These are phyloP conservation scores for Cystobasidium onofrii DNA, from an alignment of 768 basidiomycete species.

Conservation along the genomic window DNA sequence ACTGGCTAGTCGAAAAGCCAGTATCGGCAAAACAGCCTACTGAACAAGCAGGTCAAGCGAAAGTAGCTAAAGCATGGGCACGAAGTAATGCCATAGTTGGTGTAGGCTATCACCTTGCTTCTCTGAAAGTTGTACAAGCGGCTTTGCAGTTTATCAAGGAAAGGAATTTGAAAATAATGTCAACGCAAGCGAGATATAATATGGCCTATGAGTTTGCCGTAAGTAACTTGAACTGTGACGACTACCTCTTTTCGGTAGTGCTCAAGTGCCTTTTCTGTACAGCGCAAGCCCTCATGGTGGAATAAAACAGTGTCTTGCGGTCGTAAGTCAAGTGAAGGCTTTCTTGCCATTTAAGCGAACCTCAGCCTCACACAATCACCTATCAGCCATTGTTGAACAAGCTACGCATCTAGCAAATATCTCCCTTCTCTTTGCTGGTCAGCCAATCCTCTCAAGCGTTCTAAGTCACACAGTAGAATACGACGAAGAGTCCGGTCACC, in stretches of 20 bases:
- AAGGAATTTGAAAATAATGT: slow-evolving; percentile 89
- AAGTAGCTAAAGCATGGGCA: not conserved
- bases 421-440: slow-evolving; percentile 93
- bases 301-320: slow-evolving; percentile 68
- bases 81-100: not conserved
- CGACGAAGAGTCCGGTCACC: slow-evolving; percentile 76
- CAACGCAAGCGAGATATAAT: slow-evolving; percentile 77
- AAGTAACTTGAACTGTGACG: not conserved
- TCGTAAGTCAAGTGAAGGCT: slow-evolving; percentile 14
- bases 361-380: not conserved
- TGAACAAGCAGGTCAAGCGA: not conserved
- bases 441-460: slow-evolving; percentile 64
- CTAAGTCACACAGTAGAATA: slow-evolving; percentile 81
- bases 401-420: slow-evolving; percentile 70
- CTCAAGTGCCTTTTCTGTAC: not conserved
- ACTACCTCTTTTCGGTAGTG: not conserved
- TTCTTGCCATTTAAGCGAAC: not conserved
- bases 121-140: slow-evolving; percentile 84
- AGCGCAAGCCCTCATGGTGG: slow-evolving; percentile 77
- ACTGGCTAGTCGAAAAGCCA: slow-evolving; percentile 78
- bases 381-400: slow-evolving; percentile 63
- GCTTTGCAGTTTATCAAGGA: slow-evolving; percentile 95
- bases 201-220: slow-evolving; percentile 48
- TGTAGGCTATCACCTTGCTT: slow-evolving; percentile 71
- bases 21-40: slow-evolving; percentile 64